Evolutionary conservation across 257 asterid genomes (phyloP).

Genomic region (Petunia axillaris): DNA sequence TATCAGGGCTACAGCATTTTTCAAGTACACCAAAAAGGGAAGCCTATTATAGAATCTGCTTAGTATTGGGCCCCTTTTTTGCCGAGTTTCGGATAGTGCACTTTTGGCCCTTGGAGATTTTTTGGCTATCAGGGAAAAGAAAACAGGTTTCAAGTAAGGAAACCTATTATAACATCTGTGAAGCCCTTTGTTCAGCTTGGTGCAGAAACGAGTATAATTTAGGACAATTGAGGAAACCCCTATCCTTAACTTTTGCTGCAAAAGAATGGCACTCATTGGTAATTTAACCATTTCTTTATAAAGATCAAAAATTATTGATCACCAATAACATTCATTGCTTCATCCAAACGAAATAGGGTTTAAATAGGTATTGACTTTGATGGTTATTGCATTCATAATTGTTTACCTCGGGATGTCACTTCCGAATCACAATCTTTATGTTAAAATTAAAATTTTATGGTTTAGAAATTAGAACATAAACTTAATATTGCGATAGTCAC

Average conservation of each 20-base stretch:
- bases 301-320: background rate
- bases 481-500: background rate
- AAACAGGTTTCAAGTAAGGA: background rate
- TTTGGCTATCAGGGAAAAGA: no score
- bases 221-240: background rate
- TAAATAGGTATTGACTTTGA: no score
- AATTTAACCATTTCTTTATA: background rate
- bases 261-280: background rate
- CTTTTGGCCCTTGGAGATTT: no score
- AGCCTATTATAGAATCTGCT: background rate
- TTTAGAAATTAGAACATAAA: background rate
- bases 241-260: background rate
- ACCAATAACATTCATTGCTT: background rate
- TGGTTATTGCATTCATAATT: no score
- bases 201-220: conserved; percentile 8
- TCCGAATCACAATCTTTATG: background rate
- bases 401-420: background rate
- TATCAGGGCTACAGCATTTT: background rate
- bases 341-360: background rate
- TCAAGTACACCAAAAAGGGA: background rate
- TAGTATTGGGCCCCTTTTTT: no score
- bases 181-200: background rate
- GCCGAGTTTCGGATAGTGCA: no score
- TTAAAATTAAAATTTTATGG: background rate
- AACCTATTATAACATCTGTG: background rate